Conservation (phyloP, 2,329 filamentous ascomycete genomes). For the Hawksworthiomyces lignivorus region DNA sequence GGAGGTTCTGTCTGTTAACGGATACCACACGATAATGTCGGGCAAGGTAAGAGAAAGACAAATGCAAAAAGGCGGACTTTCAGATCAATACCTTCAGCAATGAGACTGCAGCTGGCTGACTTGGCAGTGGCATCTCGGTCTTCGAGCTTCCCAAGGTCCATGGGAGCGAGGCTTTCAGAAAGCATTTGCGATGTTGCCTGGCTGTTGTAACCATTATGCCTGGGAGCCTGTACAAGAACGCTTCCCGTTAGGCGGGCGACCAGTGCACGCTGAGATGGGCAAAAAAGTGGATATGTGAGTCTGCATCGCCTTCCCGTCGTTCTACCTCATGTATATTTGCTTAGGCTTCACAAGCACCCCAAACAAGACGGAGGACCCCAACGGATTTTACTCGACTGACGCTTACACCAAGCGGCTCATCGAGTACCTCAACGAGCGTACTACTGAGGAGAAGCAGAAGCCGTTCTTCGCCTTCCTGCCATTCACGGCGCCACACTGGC, state of each 20-base stretch:
- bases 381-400: slow-evolving; percentile 46
- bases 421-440: slow-evolving; percentile 41
- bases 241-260: slow-evolving; percentile 12
- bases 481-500: slow-evolving; percentile 58
- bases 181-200: slow-evolving; percentile 54
- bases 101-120: too few species aligned
- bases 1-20: slow-evolving; percentile 49
- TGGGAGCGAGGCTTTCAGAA: slow-evolving; percentile 51
- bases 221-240: slow-evolving; percentile 35
- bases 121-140: slow-evolving; percentile 51
- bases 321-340: too few species aligned
- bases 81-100: too few species aligned
- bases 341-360: neutral
- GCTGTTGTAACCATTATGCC: slow-evolving; percentile 47
- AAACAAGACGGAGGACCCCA: slow-evolving; percentile 24
- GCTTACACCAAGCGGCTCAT: slow-evolving; percentile 45
- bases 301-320: too few species aligned
- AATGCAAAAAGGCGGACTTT: too few species aligned
- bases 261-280: slow-evolving; percentile 18
- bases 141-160: slow-evolving; percentile 34
- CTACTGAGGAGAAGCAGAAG: slow-evolving; percentile 21
- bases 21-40: slow-evolving; percentile 53
- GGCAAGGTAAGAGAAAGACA: too few species aligned
- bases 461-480: slow-evolving; percentile 55
- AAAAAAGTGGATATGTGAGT: slow-evolving; percentile 9